A percentile compares a stretch with the other conserved stretches of the same genome.
Evolutionary conservation across 768 basidiomycete genomes (phyloP).

Genomic region (Termitomyces sp.): DNA sequence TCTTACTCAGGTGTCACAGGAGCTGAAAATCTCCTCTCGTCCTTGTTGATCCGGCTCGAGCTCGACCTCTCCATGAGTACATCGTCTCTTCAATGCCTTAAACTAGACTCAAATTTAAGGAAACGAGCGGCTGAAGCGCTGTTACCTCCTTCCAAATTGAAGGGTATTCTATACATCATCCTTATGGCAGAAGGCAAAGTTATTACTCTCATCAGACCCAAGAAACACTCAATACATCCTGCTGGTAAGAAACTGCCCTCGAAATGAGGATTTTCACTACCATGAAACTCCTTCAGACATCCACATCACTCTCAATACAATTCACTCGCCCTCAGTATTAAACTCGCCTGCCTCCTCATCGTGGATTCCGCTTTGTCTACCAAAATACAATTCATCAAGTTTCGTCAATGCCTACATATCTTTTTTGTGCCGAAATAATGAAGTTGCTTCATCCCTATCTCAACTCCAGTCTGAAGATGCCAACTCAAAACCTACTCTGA

Average conservation of each 20-base stretch:
- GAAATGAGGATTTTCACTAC: background rate
- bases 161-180: constrained; percentile 91
- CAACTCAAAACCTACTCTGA: constrained; percentile 9
- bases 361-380: constrained; percentile 95
- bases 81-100: constrained; percentile 78
- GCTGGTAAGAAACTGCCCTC: constrained; percentile 48
- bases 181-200: constrained; percentile 77
- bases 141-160: constrained; percentile 78
- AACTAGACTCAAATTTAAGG: constrained; percentile 65
- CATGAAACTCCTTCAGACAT: constrained; percentile 52
- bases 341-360: constrained; percentile 80
- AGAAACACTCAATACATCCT: constrained; percentile 93
- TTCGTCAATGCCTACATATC: constrained; percentile 92
- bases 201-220: constrained; percentile 84
- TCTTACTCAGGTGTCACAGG: constrained; percentile 40
- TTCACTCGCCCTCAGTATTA: constrained; percentile 75
- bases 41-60: constrained; percentile 68
- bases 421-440: constrained; percentile 53
- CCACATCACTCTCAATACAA: constrained; percentile 89
- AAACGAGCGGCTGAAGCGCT: constrained; percentile 76
- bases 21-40: constrained; percentile 76
- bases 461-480: constrained; percentile 4
- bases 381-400: constrained; percentile 85
- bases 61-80: constrained; percentile 79
- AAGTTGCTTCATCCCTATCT: constrained; percentile 14